Evolutionary conservation across 257 asterid species (phyloP), one percentile per base, ranked within the genome.

Genomic region (Solanum piurae): DNA sequence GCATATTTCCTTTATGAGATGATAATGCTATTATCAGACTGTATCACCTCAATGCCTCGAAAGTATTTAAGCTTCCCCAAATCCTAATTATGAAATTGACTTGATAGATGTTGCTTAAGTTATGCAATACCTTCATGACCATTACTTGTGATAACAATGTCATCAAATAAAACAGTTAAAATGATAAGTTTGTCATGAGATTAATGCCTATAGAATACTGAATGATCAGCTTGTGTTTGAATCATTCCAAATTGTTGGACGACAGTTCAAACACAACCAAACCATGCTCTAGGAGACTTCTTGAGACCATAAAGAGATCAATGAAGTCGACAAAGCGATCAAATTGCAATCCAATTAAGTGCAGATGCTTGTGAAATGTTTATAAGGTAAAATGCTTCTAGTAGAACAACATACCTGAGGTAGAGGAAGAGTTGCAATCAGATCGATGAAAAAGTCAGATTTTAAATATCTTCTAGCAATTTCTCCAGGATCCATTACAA

Each of bases 401-500:
- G 85, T 6, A 2, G 66, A 82, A 49, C 42, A 33, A 49, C 71
- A 31, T 86, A 96, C 99, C 99, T 96, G 99, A 75, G 99, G 99
- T 71, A 96, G 91, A 89, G 99, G 99, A 87, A 96, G 91, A 60
- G 96, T 94, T 4, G 99, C 99, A 82, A 96, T 88, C 49, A 96
- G 92, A 93, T 96, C 99, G 83, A 96, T 89, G 89, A 95, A 93
- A 90, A 96, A 95, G 87, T 94, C 98, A 0, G 99, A 89, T 91
- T 90, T 94, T 40, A 96, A 62, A 89, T 96, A 96, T 91, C 97
- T 94, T 18, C 77, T 88, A 9, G 98, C 97, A 86, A 96, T 96
- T 90, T 93, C 91, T 92, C 92, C 92, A 36, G 99, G 94, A 92
- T 95, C 99, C 98, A 90, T 96, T 73, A 95, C 99, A 92, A 95